These are phyloP conservation scores for Epichloe elymi DNA, from an alignment of 2,329 filamentous ascomycete species.

Conservation along the genomic window DNA sequence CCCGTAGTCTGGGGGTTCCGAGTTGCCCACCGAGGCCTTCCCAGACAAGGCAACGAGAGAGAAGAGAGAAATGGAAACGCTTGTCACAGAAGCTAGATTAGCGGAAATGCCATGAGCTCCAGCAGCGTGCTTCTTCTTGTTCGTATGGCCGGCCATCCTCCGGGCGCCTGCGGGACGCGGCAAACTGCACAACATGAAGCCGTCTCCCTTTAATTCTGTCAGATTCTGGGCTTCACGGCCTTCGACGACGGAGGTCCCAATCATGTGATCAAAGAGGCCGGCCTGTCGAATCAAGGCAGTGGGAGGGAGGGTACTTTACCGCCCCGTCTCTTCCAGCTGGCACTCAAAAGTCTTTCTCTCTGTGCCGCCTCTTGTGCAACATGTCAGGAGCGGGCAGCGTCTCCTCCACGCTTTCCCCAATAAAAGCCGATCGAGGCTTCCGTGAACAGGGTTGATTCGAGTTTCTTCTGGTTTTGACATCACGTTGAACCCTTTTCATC, in stretches of 20 bases:
- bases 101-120: background rate
- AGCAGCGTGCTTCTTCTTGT: background rate
- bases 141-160: too few relatives aligned
- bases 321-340: slow-evolving; percentile 2
- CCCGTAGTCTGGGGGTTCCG: background rate
- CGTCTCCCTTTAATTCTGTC: background rate
- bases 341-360: background rate
- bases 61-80: background rate
- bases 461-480: background rate
- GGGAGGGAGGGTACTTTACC: slow-evolving; percentile 5
- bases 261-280: slow-evolving; percentile 10
- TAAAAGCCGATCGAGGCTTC: background rate
- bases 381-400: background rate
- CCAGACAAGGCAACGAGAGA: background rate
- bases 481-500: background rate
- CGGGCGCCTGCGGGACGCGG: background rate
- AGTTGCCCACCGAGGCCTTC: background rate
- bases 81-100: background rate
- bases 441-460: background rate
- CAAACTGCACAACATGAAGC: background rate
- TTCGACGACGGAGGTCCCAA: slow-evolving; percentile 4
- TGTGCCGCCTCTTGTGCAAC: background rate
- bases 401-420: background rate
- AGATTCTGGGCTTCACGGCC: background rate
- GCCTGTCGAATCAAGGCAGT: slow-evolving; percentile 8